These are phyloP conservation scores for Russula abietina DNA, from an alignment of 768 basidiomycete genomes.

Conservation along the genomic window DNA sequence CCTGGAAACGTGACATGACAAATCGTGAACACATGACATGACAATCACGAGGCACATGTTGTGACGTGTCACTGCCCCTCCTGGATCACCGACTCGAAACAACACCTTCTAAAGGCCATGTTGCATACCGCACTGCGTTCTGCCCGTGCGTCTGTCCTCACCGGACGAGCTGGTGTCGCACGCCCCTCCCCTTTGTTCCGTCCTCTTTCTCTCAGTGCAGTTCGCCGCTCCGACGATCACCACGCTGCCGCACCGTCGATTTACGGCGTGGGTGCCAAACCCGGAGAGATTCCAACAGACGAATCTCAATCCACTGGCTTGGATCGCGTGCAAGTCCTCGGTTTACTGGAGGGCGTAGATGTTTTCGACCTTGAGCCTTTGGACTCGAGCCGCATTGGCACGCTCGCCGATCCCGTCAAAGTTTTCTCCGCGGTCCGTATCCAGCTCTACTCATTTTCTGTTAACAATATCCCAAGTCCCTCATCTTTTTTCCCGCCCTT, in stretches of 20 bases:
- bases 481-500: constrained; percentile 13
- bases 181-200: constrained; percentile 36
- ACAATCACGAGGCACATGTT: not conserved
- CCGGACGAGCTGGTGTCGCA: constrained; percentile 9
- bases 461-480: not conserved
- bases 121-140: constrained; percentile 30
- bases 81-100: constrained; percentile 1
- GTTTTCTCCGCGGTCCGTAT: constrained; percentile 79
- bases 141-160: constrained; percentile 25
- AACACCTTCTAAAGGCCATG: constrained; percentile 27
- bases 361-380: constrained; percentile 87
- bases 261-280: constrained; percentile 64
- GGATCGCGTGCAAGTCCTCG: constrained; percentile 90
- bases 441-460: not conserved
- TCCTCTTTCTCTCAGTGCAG: constrained; percentile 52
- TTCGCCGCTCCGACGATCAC: constrained; percentile 45
- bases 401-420: constrained; percentile 77
- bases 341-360: constrained; percentile 79
- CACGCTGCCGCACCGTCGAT: constrained; percentile 53
- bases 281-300: constrained; percentile 76
- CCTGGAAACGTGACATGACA: not conserved
- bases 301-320: constrained; percentile 92
- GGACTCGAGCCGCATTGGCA: constrained; percentile 80
- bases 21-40: not conserved
- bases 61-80: constrained; percentile 13